Percentiles rank a stretch among this genome's conserved stretches.
These are phyloP conservation scores for Adansonia gregorii DNA, from an alignment of 441 rosid species.

Conservation along the genomic window DNA sequence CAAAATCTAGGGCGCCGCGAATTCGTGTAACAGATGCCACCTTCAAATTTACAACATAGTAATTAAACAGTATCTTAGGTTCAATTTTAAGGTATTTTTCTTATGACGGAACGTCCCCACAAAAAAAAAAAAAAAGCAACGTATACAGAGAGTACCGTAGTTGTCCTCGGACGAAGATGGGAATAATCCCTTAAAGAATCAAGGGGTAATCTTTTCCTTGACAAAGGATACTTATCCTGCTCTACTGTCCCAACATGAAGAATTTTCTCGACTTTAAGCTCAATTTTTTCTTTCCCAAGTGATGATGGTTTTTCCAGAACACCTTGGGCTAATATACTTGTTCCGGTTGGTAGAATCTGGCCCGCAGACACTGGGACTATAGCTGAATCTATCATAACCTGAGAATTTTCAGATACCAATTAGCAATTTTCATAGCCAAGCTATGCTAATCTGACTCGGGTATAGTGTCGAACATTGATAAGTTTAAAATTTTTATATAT, in stretches of 20 bases:
- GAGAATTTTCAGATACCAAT: slow-evolving; percentile 17
- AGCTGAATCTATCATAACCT: slow-evolving; percentile 76
- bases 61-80: not conserved
- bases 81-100: slow-evolving; percentile 8
- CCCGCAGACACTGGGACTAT: slow-evolving; percentile 50
- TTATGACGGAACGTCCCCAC: not conserved
- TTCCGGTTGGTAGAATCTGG: slow-evolving; percentile 58
- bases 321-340: slow-evolving; percentile 79
- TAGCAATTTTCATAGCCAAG: not conserved
- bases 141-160: slow-evolving; percentile 53
- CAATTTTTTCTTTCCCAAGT: slow-evolving; percentile 46
- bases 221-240: slow-evolving; percentile 56
- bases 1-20: slow-evolving; percentile 63
- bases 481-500: too few relatives aligned
- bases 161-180: slow-evolving; percentile 88
- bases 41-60: slow-evolving; percentile 42
- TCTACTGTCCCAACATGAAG: slow-evolving; percentile 80
- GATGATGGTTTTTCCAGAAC: slow-evolving; percentile 40
- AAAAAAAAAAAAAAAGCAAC: not conserved
- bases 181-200: slow-evolving; percentile 68
- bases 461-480: too few relatives aligned
- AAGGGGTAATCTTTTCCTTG: slow-evolving; percentile 73
- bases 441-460: too few relatives aligned
- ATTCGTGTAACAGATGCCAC: slow-evolving; percentile 80
- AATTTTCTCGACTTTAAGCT: slow-evolving; percentile 66